Conservation (phyloP, 108 stramenopile genomes). For the Pseudonitzschia delicatissima region DNA sequence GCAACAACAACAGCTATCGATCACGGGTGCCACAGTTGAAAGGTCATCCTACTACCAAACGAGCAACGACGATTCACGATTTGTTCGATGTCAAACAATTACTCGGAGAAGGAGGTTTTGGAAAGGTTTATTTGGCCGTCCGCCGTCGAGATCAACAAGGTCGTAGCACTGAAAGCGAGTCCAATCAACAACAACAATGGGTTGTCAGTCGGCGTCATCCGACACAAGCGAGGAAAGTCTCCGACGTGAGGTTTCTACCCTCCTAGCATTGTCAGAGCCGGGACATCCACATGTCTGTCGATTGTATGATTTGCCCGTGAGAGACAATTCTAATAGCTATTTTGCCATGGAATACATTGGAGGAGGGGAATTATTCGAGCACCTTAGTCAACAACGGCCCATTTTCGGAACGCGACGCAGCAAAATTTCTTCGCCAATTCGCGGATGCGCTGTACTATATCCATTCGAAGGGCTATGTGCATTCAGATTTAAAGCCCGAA, state of each 20-base stretch:
- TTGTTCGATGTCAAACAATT: slow-evolving; percentile 12
- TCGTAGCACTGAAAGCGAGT: slow-evolving; percentile 31
- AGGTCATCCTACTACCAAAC: neutral
- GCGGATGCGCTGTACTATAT: slow-evolving; percentile 27
- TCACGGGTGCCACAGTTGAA: neutral
- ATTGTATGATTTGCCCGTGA: slow-evolving; percentile 14
- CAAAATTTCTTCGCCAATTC: slow-evolving; percentile 30
- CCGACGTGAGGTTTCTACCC: slow-evolving; percentile 26
- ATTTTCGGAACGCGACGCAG: slow-evolving; percentile 25
- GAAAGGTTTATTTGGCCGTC: slow-evolving; percentile 26
- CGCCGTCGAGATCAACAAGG: slow-evolving; percentile 18
- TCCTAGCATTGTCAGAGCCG: slow-evolving; percentile 13
- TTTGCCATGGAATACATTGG: slow-evolving; percentile 29
- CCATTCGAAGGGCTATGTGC: slow-evolving; percentile 16
- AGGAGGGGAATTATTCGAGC: slow-evolving; percentile 42
- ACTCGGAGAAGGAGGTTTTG: slow-evolving; percentile 32
- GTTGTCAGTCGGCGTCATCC: too few species aligned
- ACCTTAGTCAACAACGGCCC: slow-evolving; percentile 21
- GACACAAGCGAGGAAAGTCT: slow-evolving; percentile 14
- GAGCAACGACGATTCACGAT: slow-evolving; percentile 9
- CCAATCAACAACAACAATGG: neutral
- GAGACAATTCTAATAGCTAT: slow-evolving; percentile 18
- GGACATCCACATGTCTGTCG: slow-evolving; percentile 16
- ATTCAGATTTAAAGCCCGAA: slow-evolving; percentile 20
- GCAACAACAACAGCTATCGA: neutral